These are phyloP conservation scores for Nicotiana benthamiana DNA, from an alignment of 257 asterid genomes.

Conservation along the genomic window DNA sequence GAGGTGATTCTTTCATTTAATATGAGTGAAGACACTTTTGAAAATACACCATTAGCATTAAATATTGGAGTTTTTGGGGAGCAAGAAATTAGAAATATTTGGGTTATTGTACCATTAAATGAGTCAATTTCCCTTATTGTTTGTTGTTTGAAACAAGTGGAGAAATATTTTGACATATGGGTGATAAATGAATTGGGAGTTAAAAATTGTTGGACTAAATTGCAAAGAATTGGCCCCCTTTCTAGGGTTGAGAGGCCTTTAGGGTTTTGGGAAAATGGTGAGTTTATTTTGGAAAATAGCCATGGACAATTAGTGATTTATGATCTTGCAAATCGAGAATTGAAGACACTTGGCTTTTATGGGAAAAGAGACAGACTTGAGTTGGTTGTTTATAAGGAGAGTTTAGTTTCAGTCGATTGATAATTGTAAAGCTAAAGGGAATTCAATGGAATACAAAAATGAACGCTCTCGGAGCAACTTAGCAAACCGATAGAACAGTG, in stretches of 20 bases:
- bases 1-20: conserved; percentile 37
- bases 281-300: conserved; percentile 32
- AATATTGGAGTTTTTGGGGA: conserved; percentile 33
- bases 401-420: conserved; percentile 24
- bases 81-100: conserved; percentile 23
- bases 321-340: conserved; percentile 1
- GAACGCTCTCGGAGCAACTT: no score
- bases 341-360: conserved; percentile 31
- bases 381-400: conserved; percentile 29
- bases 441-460: no score
- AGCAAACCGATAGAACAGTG: no score
- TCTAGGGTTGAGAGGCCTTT: conserved; percentile 42
- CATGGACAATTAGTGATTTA: conserved; percentile 33
- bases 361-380: conserved; percentile 58
- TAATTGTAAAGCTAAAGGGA: neutral
- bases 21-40: conserved; percentile 27
- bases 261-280: conserved; percentile 35
- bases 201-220: conserved; percentile 24
- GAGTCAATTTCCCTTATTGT: conserved; percentile 41
- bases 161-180: conserved; percentile 43
- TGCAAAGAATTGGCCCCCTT: conserved; percentile 39
- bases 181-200: conserved; percentile 23
- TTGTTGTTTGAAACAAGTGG: conserved; percentile 24
- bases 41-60: conserved; percentile 34
- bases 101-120: conserved; percentile 35